Evolutionary conservation across 306 rosid species (phyloP).

Genomic region (Castanopsis chinensis): DNA sequence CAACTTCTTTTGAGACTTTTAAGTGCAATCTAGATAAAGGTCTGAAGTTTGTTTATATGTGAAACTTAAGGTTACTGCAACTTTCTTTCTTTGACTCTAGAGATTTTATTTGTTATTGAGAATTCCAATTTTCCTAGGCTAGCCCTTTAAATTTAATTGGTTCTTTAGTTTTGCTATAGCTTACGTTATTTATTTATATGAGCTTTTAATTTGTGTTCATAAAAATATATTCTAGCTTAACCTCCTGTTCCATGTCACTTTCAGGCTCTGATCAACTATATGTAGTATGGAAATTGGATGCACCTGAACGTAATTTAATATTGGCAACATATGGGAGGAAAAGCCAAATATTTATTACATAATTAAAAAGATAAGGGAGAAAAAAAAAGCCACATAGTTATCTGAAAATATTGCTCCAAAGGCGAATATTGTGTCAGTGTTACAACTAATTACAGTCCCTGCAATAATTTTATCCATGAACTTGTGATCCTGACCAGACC

Average conservation of each 20-base stretch:
- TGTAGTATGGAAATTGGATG: no score
- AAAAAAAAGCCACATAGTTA: no score
- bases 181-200: no score
- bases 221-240: no score
- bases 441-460: neutral
- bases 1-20: neutral
- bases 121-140: neutral
- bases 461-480: neutral
- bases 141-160: neutral
- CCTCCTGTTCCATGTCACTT: no score
- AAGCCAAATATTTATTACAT: no score
- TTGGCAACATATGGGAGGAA: no score
- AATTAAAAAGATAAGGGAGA: no score
- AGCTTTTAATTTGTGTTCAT: no score
- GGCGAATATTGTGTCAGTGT: neutral
- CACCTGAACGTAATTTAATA: no score
- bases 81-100: neutral
- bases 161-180: neutral
- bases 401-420: neutral
- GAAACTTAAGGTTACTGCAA: neutral
- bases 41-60: neutral
- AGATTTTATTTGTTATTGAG: neutral
- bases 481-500: neutral
- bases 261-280: no score
- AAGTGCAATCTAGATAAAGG: neutral